Evolutionary conservation across 2,329 filamentous ascomycete species (phyloP), one percentile per base, ranked within the genome.

Genomic region (Orbilia brochopaga): DNA sequence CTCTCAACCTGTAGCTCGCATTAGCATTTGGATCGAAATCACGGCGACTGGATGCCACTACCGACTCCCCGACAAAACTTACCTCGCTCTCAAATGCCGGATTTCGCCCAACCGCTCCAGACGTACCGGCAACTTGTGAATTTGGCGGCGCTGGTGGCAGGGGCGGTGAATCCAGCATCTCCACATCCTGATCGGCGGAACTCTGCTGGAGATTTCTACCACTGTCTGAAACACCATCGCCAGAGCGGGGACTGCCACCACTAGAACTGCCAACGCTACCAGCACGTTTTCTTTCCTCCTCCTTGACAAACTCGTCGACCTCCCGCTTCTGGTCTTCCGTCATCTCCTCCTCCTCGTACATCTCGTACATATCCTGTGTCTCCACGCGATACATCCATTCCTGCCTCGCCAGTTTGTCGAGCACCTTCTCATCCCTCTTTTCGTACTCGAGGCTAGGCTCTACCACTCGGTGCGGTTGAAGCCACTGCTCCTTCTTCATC

Each of bases 351-450:
- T 84, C 80, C 64, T 89, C 88, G 74, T 92, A 88, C 74, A 86
- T 83, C 74, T 90, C 87, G 74, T 91, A 91, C 0, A 88, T 88
- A 74, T 93, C 88, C 0, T 88, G 89, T 42, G 88, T 84, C 1
- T 85, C 83, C 63, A 93, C 87, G 1, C 80, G 80, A 11, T 82
- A 79, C 53, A 90, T 84, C 7, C 79, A 79, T 10, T 77, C 67
- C 10, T 78, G 76, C 5, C 79, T 72, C 0, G 77, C 78, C 62
- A 76, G 78, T 54, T 44, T 73, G 76, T 95, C 91, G 46, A 89
- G 78, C 1, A 88, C 85, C 1, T 79, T 73, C 4, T 80, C 79
- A 75, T 89, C 86, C 74, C 87, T 88, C 3, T 87, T 88, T n/a
- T n/a, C n/a, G n/a, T n/a, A n/a, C 0, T 80, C 72, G 67, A 85